phyloP scores from a whole-genome alignment of 495 filamentous ascomycete species.

The Lepraria neglecta region DNA sequence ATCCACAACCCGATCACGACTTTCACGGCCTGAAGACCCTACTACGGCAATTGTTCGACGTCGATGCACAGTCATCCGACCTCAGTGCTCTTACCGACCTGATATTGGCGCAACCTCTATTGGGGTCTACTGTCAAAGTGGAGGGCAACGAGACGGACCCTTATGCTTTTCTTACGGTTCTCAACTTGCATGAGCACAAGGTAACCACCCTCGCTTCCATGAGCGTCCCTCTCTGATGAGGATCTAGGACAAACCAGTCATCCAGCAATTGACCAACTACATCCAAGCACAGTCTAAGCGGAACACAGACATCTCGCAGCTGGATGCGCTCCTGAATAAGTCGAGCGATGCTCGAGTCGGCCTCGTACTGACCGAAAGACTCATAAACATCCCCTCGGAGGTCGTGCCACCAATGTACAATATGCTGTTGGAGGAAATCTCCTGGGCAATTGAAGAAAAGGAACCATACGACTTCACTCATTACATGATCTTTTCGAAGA shows the following conservation, averaged over 20 bases:
- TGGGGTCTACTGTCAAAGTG: conserved; percentile 93
- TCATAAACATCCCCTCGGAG: conserved; percentile 93
- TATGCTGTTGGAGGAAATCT: conserved; percentile 89
- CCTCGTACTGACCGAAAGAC: conserved; percentile 78
- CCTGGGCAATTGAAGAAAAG: conserved; percentile 79
- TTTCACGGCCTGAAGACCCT: conserved; percentile 93
- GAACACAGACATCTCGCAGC: conserved; percentile 46
- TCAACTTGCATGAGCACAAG: conserved; percentile 76
- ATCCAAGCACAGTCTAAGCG: conserved; percentile 53
- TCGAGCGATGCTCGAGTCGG: conserved; percentile 57
- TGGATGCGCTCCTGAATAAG: conserved; percentile 51
- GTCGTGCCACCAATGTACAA: conserved; percentile 92
- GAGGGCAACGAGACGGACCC: conserved; percentile 92
- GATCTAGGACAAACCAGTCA: conserved; percentile 57
- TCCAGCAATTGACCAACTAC: conserved; percentile 66
- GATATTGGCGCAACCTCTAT: conserved; percentile 77
- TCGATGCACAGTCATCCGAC: conserved; percentile 76
- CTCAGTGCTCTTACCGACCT: conserved; percentile 80
- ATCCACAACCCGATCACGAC: conserved; percentile 81
- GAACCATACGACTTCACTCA: conserved; percentile 92
- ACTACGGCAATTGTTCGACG: conserved; percentile 88
- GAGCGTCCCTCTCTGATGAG: conserved; percentile 12
- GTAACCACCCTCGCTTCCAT: conserved; percentile 28
- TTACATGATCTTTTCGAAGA: conserved; percentile 85
- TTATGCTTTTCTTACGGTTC: conserved; percentile 85